phyloP scores from a whole-genome alignment of 495 filamentous ascomycete species.

The Aeminium ludgeri region DNA sequence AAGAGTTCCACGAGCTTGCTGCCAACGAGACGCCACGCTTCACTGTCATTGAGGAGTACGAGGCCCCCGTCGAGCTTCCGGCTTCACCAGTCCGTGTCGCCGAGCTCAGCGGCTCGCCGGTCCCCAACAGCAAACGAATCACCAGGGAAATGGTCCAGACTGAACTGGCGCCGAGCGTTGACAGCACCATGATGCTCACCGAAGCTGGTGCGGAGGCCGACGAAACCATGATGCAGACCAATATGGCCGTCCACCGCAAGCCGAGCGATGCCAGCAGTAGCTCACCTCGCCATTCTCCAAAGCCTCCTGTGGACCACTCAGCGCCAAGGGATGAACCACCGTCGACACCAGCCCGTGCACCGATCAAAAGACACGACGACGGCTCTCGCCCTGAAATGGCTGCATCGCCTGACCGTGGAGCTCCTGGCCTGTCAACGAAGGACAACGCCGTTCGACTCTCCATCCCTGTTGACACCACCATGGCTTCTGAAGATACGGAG shows the following conservation, averaged over 20 bases:
- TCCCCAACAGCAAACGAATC: conserved; percentile 14
- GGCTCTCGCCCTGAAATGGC: background rate
- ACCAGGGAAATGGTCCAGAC: conserved; percentile 22
- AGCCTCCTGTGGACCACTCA: too few species aligned
- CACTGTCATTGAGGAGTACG: conserved; percentile 15
- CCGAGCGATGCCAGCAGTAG: background rate
- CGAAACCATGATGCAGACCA: background rate
- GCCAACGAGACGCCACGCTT: conserved; percentile 13
- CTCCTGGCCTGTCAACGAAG: background rate
- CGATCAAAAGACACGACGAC: background rate
- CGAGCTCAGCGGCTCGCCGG: conserved; percentile 17
- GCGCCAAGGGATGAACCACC: conserved; percentile 1
- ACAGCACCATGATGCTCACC: background rate
- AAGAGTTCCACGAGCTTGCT: conserved; percentile 10
- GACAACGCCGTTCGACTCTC: conserved; percentile 10
- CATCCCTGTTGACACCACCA: conserved; percentile 11
- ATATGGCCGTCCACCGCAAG: conserved; percentile 1
- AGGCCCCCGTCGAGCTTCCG: conserved; percentile 19
- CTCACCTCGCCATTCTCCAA: too few species aligned
- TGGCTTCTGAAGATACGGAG: conserved; percentile 8
- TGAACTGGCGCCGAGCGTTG: conserved; percentile 11
- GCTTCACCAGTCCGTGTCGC: conserved; percentile 14
- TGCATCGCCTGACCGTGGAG: background rate
- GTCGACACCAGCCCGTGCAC: background rate
- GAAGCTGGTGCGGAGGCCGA: background rate